These are phyloP conservation scores for Lenzites betulinus DNA, from an alignment of 768 basidiomycete genomes.

Conservation along the genomic window DNA sequence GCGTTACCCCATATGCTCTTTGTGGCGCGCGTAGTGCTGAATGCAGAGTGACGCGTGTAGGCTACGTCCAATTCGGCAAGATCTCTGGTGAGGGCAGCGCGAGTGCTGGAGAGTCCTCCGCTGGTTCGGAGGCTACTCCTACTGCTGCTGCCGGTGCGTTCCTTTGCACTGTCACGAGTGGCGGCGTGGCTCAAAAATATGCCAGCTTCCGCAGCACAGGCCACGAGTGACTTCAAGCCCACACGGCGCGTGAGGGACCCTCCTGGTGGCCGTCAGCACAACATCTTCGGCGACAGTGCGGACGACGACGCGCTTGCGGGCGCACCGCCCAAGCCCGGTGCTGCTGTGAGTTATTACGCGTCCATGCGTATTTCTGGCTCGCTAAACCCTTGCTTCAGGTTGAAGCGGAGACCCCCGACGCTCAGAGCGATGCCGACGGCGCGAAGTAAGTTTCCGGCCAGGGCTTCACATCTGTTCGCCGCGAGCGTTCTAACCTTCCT, in stretches of 20 bases:
- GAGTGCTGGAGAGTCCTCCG: conserved; percentile 13
- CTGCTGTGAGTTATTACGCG: not conserved
- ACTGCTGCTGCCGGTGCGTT: conserved; percentile 2
- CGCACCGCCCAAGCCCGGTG: conserved; percentile 47
- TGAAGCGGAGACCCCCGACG: too few relatives aligned
- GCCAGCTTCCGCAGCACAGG: conserved; percentile 13
- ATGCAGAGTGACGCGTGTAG: conserved; percentile 37
- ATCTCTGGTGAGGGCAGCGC: conserved; percentile 36
- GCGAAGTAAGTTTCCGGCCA: too few relatives aligned
- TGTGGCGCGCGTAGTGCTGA: conserved; percentile 1
- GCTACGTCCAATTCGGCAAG: conserved; percentile 73
- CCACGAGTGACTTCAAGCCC: conserved; percentile 45
- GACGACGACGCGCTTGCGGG: conserved; percentile 58
- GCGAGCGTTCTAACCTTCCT: not conserved
- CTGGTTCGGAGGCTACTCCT: conserved; percentile 4
- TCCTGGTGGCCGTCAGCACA: conserved; percentile 51
- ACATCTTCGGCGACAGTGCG: conserved; percentile 50
- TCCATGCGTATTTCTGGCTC: not conserved
- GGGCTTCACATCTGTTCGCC: not conserved
- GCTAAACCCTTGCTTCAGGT: too few relatives aligned
- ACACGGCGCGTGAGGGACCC: conserved; percentile 57
- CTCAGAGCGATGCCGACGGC: not conserved
- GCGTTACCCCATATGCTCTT: conserved; percentile 22
- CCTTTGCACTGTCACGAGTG: not conserved
- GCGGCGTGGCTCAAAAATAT: conserved; percentile 12